Evolutionary conservation across 192 early-diverging fungal species (phyloP).

Genomic region (Jimgerdemannia flammicorona): DNA sequence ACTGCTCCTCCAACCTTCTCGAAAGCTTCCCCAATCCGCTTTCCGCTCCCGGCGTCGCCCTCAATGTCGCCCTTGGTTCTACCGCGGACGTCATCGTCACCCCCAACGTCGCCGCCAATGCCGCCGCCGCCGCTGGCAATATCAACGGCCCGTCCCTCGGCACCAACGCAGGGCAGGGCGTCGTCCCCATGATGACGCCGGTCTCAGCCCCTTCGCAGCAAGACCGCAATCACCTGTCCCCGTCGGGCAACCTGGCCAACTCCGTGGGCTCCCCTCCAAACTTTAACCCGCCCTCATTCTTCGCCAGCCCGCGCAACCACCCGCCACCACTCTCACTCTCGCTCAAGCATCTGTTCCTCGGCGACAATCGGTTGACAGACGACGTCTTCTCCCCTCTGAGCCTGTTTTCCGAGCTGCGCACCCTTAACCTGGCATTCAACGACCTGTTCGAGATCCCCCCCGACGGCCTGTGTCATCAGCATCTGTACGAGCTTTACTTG

Average conservation of each 20-base stretch:
- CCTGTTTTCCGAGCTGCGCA: constrained; percentile 67
- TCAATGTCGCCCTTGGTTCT: constrained; percentile 31
- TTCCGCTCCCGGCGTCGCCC: constrained; percentile 32
- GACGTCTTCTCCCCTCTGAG: constrained; percentile 75
- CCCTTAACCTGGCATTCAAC: constrained; percentile 81
- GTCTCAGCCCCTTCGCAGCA: background rate
- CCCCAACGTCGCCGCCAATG: constrained; percentile 39
- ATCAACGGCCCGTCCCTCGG: constrained; percentile 21
- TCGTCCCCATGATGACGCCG: constrained; percentile 17
- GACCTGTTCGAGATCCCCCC: constrained; percentile 80
- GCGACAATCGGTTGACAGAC: constrained; percentile 83
- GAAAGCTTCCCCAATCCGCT: constrained; percentile 76
- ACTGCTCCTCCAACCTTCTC: constrained; percentile 77
- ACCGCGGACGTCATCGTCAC: constrained; percentile 41
- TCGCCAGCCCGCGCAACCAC: constrained; percentile 42
- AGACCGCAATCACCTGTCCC: background rate
- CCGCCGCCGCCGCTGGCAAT: constrained; percentile 35
- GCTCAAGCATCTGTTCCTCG: constrained; percentile 63
- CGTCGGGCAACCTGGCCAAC: background rate
- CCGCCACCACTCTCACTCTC: constrained; percentile 52
- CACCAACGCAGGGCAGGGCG: constrained; percentile 34
- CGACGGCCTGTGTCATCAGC: constrained; percentile 65
- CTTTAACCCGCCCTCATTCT: constrained; percentile 42
- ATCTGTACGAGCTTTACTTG: constrained; percentile 75
- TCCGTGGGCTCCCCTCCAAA: constrained; percentile 26